Percentiles rank a stretch among this genome's conserved stretches.
phyloP scores from a whole-genome alignment of 805 yeast genomes.

The Torulaspora delbrueckii region DNA sequence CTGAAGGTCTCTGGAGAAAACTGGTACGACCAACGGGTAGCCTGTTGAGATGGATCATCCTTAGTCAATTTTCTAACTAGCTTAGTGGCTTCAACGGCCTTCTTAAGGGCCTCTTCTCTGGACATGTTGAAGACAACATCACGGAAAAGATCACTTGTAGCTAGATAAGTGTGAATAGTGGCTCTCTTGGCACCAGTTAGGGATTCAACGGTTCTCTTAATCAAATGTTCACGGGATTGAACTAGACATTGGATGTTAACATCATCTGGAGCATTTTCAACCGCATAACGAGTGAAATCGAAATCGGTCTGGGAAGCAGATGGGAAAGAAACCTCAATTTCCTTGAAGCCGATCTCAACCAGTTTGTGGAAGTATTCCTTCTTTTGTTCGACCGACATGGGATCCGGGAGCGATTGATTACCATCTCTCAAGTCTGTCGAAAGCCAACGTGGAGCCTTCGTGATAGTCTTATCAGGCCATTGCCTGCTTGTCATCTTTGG shows the following conservation, averaged over 20 bases:
- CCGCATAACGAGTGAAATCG: slow-evolving; percentile 76
- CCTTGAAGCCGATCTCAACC: slow-evolving; percentile 70
- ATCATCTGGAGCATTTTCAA: slow-evolving; percentile 71
- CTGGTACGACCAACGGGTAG: slow-evolving; percentile 65
- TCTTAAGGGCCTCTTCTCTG: slow-evolving; percentile 58
- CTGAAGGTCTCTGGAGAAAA: slow-evolving; percentile 77
- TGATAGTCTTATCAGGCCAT: slow-evolving; percentile 65
- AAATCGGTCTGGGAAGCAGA: slow-evolving; percentile 80
- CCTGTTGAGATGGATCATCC: slow-evolving; percentile 62
- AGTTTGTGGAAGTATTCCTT: slow-evolving; percentile 70
- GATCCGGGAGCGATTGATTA: slow-evolving; percentile 77
- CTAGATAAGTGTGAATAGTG: slow-evolving; percentile 66
- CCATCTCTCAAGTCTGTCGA: slow-evolving; percentile 79
- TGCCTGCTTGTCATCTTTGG: slow-evolving; percentile 56
- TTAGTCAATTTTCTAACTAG: slow-evolving; percentile 65
- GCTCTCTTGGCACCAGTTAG: slow-evolving; percentile 70
- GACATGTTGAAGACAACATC: slow-evolving; percentile 73
- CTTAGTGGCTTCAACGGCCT: slow-evolving; percentile 67
- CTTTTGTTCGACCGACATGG: slow-evolving; percentile 71
- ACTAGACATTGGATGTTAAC: slow-evolving; percentile 69
- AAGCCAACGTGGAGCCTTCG: slow-evolving; percentile 75
- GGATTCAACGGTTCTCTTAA: slow-evolving; percentile 69
- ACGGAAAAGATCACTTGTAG: slow-evolving; percentile 70
- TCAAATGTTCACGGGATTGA: slow-evolving; percentile 70
- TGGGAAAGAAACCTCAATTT: slow-evolving; percentile 76